Conservation (phyloP, 148 eudicot genomes). For the Arbutus unedo region DNA sequence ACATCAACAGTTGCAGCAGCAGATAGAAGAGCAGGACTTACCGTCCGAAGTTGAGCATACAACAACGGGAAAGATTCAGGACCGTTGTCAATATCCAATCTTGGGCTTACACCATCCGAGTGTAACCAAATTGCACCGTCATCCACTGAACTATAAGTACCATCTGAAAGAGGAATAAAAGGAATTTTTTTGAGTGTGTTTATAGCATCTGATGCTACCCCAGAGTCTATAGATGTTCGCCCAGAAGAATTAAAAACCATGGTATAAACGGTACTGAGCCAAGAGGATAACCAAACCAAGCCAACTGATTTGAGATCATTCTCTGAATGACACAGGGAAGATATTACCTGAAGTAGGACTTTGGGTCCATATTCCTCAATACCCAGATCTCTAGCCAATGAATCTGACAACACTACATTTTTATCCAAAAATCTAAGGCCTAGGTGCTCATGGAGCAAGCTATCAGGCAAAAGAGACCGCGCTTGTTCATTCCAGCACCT, state of each 20-base stretch:
- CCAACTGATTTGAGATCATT: conserved; percentile 67
- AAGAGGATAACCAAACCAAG: conserved; percentile 65
- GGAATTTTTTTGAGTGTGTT: conserved; percentile 53
- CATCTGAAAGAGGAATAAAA: conserved; percentile 84
- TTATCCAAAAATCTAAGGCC: conserved; percentile 74
- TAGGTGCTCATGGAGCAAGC: conserved; percentile 60
- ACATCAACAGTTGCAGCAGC: conserved; percentile 38
- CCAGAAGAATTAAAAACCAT: conserved; percentile 43
- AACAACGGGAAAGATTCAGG: conserved; percentile 55
- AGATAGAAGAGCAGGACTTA: conserved; percentile 63
- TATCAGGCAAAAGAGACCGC: conserved; percentile 59
- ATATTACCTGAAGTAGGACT: conserved; percentile 54
- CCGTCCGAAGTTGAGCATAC: conserved; percentile 63
- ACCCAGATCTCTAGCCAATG: conserved; percentile 77
- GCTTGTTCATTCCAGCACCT: conserved; percentile 75
- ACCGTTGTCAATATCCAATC: conserved; percentile 38
- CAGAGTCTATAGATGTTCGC: conserved; percentile 26
- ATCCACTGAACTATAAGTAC: conserved; percentile 60
- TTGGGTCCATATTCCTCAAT: conserved; percentile 81
- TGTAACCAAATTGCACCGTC: conserved; percentile 85
- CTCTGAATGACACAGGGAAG: conserved; percentile 50
- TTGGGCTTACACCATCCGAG: conserved; percentile 36
- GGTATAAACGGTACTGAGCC: conserved; percentile 59
- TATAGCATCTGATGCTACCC: conserved; percentile 43
- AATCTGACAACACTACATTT: conserved; percentile 61